Percentiles rank a stretch among this genome's conserved stretches.
Conservation (phyloP, 1,284 basidiomycete species). For the Boletus mariae region DNA sequence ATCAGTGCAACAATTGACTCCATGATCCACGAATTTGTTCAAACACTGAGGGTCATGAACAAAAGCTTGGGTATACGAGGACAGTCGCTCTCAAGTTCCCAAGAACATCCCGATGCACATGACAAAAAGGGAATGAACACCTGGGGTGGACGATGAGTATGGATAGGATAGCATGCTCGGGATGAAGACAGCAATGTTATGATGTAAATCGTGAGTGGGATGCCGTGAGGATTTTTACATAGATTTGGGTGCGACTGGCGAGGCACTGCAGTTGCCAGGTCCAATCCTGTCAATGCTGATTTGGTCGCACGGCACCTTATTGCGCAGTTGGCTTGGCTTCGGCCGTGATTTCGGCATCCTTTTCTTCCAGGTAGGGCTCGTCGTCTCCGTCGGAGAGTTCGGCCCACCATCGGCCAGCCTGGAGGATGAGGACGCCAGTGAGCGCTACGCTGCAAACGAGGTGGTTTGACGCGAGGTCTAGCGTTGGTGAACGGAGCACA, state of each 20-base stretch:
- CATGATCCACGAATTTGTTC: too few species aligned
- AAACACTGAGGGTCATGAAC: too few species aligned
- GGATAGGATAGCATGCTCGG: constrained; percentile 20
- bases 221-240: constrained; percentile 9
- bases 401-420: constrained; percentile 78
- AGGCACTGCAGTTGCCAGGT: background rate
- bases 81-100: background rate
- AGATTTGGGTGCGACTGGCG: background rate
- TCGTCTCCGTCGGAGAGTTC: constrained; percentile 59
- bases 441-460: constrained; percentile 80
- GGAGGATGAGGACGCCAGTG: constrained; percentile 73
- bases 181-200: constrained; percentile 27
- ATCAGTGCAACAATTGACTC: too few species aligned
- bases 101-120: too few species aligned
- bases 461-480: constrained; percentile 75
- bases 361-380: constrained; percentile 36
- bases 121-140: constrained; percentile 3
- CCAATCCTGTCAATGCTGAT: constrained; percentile 4
- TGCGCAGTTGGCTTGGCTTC: constrained; percentile 5
- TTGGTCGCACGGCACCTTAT: constrained; percentile 2
- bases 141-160: background rate
- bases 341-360: constrained; percentile 15
- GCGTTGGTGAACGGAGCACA: constrained; percentile 52
- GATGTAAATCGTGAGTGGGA: constrained; percentile 10
- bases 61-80: constrained; percentile 14